Conservation (phyloP, 2,329 filamentous ascomycete species). For the Beauveria sp. region DNA sequence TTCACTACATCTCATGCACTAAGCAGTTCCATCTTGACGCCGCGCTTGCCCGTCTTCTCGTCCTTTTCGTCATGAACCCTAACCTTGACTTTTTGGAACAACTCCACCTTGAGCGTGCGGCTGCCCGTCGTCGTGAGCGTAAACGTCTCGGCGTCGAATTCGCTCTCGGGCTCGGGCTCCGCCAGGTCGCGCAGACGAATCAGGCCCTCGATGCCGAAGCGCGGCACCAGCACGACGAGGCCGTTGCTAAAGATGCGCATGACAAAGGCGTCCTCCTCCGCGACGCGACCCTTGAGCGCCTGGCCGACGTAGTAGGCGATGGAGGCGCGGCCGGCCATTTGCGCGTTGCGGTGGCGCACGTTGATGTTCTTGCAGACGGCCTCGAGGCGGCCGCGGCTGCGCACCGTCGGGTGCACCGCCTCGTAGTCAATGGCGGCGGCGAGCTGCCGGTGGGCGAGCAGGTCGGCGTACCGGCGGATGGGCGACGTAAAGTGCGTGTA, state of each 20-base stretch:
- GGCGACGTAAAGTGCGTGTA: slow-evolving; percentile 99
- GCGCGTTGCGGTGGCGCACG: slow-evolving; percentile 90
- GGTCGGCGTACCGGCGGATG: slow-evolving; percentile 94
- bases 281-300: slow-evolving; percentile 69
- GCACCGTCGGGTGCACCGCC: slow-evolving; percentile 70
- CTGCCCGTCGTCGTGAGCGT: slow-evolving; percentile 55
- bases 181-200: slow-evolving; percentile 81
- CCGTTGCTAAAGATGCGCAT: slow-evolving; percentile 98
- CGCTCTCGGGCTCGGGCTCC: slow-evolving; percentile 67
- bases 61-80: slow-evolving; percentile 89
- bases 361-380: slow-evolving; percentile 98
- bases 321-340: slow-evolving; percentile 86
- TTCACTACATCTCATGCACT: slow-evolving; percentile 16
- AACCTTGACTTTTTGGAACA: slow-evolving; percentile 89
- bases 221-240: slow-evolving; percentile 90
- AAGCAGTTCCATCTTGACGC: slow-evolving; percentile 68
- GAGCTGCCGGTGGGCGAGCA: slow-evolving; percentile 88
- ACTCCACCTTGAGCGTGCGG: slow-evolving; percentile 56
- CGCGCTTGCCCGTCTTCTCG: slow-evolving; percentile 91
- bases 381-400: slow-evolving; percentile 78
- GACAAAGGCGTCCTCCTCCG: slow-evolving; percentile 86
- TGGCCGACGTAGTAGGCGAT: slow-evolving; percentile 98
- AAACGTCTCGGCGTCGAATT: slow-evolving; percentile 83
- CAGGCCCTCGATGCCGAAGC: slow-evolving; percentile 90
- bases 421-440: slow-evolving; percentile 94